A percentile compares a stretch with the other conserved stretches of the same genome.
These are phyloP conservation scores for Bremia lactucae DNA, from an alignment of 352 stramenopile species.

Conservation along the genomic window DNA sequence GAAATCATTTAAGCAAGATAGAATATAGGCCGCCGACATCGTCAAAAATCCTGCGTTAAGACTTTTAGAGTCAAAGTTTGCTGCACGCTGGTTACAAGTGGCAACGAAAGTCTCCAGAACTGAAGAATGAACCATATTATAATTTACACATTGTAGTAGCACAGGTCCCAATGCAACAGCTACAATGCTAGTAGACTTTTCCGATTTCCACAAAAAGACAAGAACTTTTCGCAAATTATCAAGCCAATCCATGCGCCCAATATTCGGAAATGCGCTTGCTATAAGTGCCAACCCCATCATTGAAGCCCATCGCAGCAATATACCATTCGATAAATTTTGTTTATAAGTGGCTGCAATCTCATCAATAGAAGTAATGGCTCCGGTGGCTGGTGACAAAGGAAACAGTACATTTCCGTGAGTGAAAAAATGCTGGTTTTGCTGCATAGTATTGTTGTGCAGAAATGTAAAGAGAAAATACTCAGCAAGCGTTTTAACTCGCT, in stretches of 20 bases:
- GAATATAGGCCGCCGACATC: slow-evolving; percentile 16
- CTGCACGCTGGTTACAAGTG: slow-evolving; percentile 20
- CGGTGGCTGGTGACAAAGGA: slow-evolving; percentile 1
- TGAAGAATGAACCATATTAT: slow-evolving; percentile 16
- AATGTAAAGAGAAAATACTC: slow-evolving; percentile 11
- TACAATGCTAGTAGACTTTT: slow-evolving; percentile 6
- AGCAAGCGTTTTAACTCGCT: slow-evolving; percentile 20
- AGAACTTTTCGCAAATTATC: slow-evolving; percentile 28
- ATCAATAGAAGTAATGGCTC: background rate
- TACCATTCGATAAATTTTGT: background rate
- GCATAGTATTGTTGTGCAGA: slow-evolving; percentile 4
- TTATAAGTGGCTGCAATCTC: slow-evolving; percentile 1
- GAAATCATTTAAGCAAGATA: slow-evolving; percentile 15
- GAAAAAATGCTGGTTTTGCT: background rate
- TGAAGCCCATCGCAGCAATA: slow-evolving; percentile 23
- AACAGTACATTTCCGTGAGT: slow-evolving; percentile 13
- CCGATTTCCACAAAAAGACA: slow-evolving; percentile 16
- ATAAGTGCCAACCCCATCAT: slow-evolving; percentile 26
- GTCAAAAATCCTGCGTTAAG: slow-evolving; percentile 19
- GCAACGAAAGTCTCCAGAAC: slow-evolving; percentile 23
- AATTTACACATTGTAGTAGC: slow-evolving; percentile 29
- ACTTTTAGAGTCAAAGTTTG: background rate
- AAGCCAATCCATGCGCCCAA: slow-evolving; percentile 34
- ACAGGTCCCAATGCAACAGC: slow-evolving; percentile 29
- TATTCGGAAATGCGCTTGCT: slow-evolving; percentile 16